These are phyloP conservation scores for Tricladium varicosporioides DNA, from an alignment of 2,329 filamentous ascomycete species.

Conservation along the genomic window DNA sequence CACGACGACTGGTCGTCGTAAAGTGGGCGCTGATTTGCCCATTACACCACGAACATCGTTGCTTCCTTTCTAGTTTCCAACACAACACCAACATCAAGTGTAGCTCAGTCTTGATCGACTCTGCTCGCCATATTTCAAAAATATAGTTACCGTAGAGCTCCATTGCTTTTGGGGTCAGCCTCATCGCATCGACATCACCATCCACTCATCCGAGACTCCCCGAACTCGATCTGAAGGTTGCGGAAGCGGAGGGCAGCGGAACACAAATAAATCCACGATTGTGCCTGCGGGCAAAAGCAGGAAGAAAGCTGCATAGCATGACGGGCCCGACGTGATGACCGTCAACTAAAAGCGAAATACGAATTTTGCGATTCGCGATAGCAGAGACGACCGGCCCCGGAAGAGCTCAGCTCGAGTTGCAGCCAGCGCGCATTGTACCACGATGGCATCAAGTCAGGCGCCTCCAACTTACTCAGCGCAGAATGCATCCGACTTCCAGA, in stretches of 20 bases:
- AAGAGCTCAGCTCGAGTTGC: not conserved
- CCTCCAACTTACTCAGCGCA: constrained; percentile 20
- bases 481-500: constrained; percentile 19
- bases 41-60: not conserved
- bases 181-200: not conserved
- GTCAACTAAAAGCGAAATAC: constrained; percentile 4
- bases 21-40: not conserved
- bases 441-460: constrained; percentile 24
- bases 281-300: constrained; percentile 1
- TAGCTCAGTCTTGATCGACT: not conserved
- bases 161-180: not conserved
- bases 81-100: not conserved
- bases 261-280: constrained; percentile 1
- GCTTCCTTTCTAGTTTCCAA: not conserved
- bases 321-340: constrained; percentile 7
- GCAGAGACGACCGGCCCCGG: not conserved
- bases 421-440: constrained; percentile 2
- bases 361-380: not conserved
- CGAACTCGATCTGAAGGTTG: not conserved
- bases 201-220: not conserved
- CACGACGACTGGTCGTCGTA: not conserved
- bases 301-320: not conserved
- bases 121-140: not conserved
- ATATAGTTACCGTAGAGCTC: not conserved
- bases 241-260: not conserved